A percentile compares a stretch with the other conserved stretches of the same genome.
Evolutionary conservation across 306 rosid genomes (phyloP).

Genomic region (Cyamopsis tetragonoloba): DNA sequence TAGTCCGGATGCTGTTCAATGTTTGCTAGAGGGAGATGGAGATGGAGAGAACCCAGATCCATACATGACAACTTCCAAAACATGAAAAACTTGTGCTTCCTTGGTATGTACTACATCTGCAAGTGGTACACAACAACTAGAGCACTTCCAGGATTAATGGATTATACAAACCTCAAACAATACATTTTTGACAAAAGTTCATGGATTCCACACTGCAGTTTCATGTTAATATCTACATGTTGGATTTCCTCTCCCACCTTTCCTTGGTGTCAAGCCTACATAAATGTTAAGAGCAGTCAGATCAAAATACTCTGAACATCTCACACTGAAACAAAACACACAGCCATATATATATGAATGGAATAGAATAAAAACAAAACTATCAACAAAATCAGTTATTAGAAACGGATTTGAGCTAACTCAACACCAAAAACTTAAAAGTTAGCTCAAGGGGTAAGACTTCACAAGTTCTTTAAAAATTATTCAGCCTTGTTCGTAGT

Average conservation of each 20-base stretch:
- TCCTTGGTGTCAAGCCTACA: slow-evolving; percentile 76
- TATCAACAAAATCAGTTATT: neutral
- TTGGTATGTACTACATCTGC: neutral
- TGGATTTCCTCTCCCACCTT: slow-evolving; percentile 88
- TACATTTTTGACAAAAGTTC: neutral
- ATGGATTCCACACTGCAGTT: neutral
- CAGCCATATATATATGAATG: neutral
- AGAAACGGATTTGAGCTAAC: no score
- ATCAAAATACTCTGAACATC: neutral
- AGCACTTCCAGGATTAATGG: neutral
- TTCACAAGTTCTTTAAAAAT: no score
- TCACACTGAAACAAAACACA: neutral
- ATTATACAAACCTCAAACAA: neutral
- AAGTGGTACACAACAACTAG: neutral
- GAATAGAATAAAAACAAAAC: neutral
- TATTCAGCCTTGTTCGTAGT: no score
- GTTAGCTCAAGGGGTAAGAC: no score
- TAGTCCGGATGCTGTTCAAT: no score
- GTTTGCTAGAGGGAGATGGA: no score
- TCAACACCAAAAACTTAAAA: no score
- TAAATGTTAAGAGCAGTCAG: slow-evolving; percentile 14
- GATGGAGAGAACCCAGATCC: no score
- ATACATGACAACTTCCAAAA: neutral
- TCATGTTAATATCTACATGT: slow-evolving; percentile 52
- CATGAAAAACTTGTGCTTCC: neutral